phyloP scores from a whole-genome alignment of 495 filamentous ascomycete genomes.

The Hypoxylon subgilvum region DNA sequence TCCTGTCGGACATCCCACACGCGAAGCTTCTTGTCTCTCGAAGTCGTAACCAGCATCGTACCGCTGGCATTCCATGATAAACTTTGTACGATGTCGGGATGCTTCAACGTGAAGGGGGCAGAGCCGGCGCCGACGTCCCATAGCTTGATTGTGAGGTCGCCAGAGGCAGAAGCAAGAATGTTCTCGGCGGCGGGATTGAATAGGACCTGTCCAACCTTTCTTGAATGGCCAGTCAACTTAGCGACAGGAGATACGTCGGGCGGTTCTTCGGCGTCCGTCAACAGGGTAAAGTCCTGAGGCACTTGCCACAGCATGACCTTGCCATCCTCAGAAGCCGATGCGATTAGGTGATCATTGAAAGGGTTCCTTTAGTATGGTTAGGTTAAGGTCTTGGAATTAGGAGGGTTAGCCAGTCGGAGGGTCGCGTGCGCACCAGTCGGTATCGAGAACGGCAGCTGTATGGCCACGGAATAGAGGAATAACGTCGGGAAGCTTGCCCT shows the following conservation, averaged over 20 bases:
- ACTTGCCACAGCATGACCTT: constrained; percentile 98
- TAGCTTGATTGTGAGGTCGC: constrained; percentile 91
- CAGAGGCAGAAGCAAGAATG: constrained; percentile 92
- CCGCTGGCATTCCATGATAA: constrained; percentile 96
- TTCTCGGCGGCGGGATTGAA: constrained; percentile 98
- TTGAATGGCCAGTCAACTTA: constrained; percentile 77
- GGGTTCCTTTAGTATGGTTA: constrained; percentile 71
- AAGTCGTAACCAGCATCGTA: constrained; percentile 87
- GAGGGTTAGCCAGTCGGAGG: constrained; percentile 32
- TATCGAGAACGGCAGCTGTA: constrained; percentile 93
- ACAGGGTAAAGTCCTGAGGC: constrained; percentile 82
- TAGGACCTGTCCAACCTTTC: constrained; percentile 94
- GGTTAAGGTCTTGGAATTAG: constrained; percentile 41
- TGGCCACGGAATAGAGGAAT: constrained; percentile 95
- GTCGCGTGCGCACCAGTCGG: constrained; percentile 79
- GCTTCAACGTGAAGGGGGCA: constrained; percentile 73
- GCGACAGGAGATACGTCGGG: constrained; percentile 78
- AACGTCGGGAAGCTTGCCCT: constrained; percentile 86
- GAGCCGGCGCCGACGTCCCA: constrained; percentile 91
- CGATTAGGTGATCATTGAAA: constrained; percentile 90
- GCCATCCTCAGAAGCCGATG: constrained; percentile 93
- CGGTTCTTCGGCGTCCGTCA: constrained; percentile 82
- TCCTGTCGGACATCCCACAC: constrained; percentile 97
- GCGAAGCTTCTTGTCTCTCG: constrained; percentile 95
- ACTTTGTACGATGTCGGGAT: constrained; percentile 90